Evolutionary conservation across 257 asterid genomes (phyloP).

Genomic region (Solanum lignicaule): DNA sequence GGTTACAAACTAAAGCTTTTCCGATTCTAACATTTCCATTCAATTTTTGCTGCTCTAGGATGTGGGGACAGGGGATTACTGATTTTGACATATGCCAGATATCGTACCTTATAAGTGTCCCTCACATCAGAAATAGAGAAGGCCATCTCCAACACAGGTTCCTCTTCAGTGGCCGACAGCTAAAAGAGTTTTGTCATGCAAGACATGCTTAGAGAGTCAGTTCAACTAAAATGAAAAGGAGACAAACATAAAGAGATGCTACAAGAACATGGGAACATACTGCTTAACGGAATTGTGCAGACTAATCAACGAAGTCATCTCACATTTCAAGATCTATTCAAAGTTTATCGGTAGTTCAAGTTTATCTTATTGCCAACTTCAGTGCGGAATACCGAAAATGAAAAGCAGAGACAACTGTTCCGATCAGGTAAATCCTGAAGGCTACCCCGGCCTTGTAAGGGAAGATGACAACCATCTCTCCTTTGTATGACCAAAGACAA

Average conservation of each 20-base stretch:
- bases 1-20: neutral
- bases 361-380: neutral
- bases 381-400: neutral
- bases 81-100: neutral
- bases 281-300: neutral
- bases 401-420: neutral
- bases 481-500: neutral
- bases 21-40: neutral
- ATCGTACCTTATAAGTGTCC: slow-evolving; percentile 55
- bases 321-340: neutral
- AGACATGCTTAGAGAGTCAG: neutral
- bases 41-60: neutral
- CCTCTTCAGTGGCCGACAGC: slow-evolving; percentile 40
- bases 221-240: neutral
- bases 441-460: neutral
- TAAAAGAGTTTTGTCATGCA: slow-evolving; percentile 10
- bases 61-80: neutral
- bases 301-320: neutral
- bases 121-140: slow-evolving; percentile 53
- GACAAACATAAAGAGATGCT: neutral
- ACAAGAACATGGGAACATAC: neutral
- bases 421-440: neutral
- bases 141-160: slow-evolving; percentile 29
- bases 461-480: neutral
- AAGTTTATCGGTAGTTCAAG: neutral